These are phyloP conservation scores for Aspergillus quadrilineatus DNA, from an alignment of 2,329 filamentous ascomycete species.

Conservation along the genomic window DNA sequence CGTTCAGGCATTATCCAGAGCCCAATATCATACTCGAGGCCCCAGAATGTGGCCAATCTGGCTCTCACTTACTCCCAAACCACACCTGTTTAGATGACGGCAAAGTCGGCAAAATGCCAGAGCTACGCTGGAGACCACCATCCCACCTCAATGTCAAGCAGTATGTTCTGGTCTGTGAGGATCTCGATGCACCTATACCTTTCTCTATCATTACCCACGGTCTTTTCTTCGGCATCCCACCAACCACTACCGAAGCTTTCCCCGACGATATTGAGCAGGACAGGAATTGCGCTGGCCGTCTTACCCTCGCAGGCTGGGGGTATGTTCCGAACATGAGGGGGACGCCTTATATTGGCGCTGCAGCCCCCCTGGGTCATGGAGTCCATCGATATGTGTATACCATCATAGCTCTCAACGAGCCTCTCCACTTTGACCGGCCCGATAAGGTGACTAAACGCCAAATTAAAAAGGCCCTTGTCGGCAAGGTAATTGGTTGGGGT, in stretches of 20 bases:
- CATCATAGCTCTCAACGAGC: conserved; percentile 29
- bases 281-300: conserved; percentile 9
- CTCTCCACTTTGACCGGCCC: conserved; percentile 21
- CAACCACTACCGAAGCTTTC: conserved; percentile 15
- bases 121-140: conserved; percentile 26
- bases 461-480: conserved; percentile 28
- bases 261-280: conserved; percentile 20
- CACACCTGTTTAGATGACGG: conserved; percentile 27
- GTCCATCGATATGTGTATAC: conserved; percentile 35
- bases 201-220: conserved; percentile 30
- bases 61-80: conserved; percentile 22
- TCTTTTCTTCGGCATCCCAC: conserved; percentile 32
- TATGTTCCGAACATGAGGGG: conserved; percentile 29
- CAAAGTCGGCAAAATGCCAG: conserved; percentile 23
- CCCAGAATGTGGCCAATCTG: conserved; percentile 24
- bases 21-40: conserved; percentile 28
- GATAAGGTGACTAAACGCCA: conserved; percentile 27
- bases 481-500: conserved; percentile 33
- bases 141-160: conserved; percentile 16
- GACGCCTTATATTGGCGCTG: conserved; percentile 27
- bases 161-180: conserved; percentile 32
- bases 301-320: conserved; percentile 29
- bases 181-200: conserved; percentile 31
- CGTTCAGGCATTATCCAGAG: conserved; percentile 24
- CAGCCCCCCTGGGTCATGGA: conserved; percentile 32